Percentiles rank a stretch among this genome's conserved stretches.
These are phyloP conservation scores for Spergularia azorica DNA, from an alignment of 179 eudicot genomes.

Conservation along the genomic window DNA sequence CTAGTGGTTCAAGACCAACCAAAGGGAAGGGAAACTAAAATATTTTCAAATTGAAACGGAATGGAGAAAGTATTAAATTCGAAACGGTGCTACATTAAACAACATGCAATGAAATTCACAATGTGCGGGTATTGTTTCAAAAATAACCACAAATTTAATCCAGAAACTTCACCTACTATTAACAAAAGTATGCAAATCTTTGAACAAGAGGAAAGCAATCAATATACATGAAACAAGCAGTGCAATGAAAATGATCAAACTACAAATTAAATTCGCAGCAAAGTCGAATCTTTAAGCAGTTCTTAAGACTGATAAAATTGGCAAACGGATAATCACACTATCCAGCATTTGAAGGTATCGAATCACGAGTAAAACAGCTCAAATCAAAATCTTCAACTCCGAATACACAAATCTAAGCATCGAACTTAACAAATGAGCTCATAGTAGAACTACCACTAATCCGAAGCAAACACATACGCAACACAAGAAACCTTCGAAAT, in stretches of 20 bases:
- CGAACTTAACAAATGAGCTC: not conserved
- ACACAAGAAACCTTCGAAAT: not conserved
- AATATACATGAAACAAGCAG: constrained; percentile 4
- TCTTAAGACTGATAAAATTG: too few species aligned
- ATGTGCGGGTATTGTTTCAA: not conserved
- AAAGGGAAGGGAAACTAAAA: not conserved
- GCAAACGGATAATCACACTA: too few species aligned
- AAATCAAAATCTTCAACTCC: not conserved
- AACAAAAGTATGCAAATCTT: not conserved
- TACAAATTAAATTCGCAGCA: not conserved
- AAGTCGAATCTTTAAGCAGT: not conserved
- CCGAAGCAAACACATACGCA: not conserved
- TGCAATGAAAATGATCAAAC: not conserved
- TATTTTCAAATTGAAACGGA: too few species aligned
- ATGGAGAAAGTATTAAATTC: not conserved
- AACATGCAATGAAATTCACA: not conserved
- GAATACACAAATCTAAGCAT: not conserved
- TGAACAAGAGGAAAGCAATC: not conserved
- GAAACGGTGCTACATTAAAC: not conserved
- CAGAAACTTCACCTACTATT: not conserved
- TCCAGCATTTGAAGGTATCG: too few species aligned
- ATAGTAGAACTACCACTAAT: not conserved
- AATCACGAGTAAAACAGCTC: too few species aligned
- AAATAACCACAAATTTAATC: not conserved
- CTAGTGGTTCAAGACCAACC: constrained; percentile 1